Evolutionary conservation across 2,329 filamentous ascomycete genomes (phyloP).

Genomic region (Aureobasidium namibiae): DNA sequence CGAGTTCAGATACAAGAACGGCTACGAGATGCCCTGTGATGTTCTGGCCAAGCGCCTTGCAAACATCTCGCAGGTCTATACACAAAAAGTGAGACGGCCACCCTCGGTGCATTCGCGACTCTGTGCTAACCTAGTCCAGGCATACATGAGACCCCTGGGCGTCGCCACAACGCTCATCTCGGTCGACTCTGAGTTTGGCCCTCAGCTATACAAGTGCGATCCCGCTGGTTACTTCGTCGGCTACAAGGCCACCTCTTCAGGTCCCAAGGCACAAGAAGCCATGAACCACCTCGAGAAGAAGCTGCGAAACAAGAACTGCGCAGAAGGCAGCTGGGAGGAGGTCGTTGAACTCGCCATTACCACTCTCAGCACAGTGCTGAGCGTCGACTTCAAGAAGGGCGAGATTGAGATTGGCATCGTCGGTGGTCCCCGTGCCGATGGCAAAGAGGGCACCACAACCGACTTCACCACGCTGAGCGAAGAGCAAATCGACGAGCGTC

Average conservation of each 20-base stretch:
- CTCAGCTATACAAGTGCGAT: conserved; percentile 97
- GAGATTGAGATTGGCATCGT: conserved; percentile 98
- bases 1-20: conserved; percentile 97
- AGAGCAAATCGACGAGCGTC: conserved; percentile 95
- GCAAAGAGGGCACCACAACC: conserved; percentile 70
- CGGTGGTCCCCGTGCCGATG: conserved; percentile 74
- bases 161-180: conserved; percentile 94
- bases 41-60: conserved; percentile 92
- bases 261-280: conserved; percentile 97
- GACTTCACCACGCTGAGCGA: conserved; percentile 85
- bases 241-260: conserved; percentile 96
- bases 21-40: conserved; percentile 99
- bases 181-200: conserved; percentile 82
- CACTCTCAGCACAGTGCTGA: conserved; percentile 88
- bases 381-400: conserved; percentile 99
- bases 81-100: conserved; percentile 64
- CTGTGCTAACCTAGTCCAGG: conserved; percentile 40
- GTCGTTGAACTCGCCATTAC: conserved; percentile 96
- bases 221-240: conserved; percentile 96
- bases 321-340: conserved; percentile 90
- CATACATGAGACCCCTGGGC: conserved; percentile 96
- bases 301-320: conserved; percentile 96
- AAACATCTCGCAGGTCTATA: conserved; percentile 99
- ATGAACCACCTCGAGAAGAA: conserved; percentile 99
- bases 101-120: not conserved